These are phyloP conservation scores for Pezicula rhizophila DNA, from an alignment of 2,329 filamentous ascomycete species.

Conservation along the genomic window DNA sequence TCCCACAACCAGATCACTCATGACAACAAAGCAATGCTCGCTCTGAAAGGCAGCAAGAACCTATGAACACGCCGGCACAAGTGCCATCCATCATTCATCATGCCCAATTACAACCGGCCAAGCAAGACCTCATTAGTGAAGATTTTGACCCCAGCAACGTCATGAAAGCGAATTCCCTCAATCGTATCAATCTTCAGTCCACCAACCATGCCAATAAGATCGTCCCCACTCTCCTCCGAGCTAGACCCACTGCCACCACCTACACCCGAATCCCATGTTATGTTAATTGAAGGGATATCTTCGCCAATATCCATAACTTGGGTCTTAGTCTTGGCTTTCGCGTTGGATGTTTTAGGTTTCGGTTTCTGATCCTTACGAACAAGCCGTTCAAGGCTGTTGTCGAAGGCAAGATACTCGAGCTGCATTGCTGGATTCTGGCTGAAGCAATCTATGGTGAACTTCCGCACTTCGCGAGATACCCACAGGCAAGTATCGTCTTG, in stretches of 20 bases:
- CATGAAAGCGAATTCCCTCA: constrained; percentile 36
- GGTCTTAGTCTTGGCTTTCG: constrained; percentile 20
- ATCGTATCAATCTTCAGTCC: constrained; percentile 32
- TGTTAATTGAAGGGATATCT: constrained; percentile 8
- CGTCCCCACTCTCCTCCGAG: constrained; percentile 26
- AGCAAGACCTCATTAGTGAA: constrained; percentile 51
- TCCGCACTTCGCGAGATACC: constrained; percentile 49
- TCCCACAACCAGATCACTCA: no score
- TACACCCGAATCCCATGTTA: neutral
- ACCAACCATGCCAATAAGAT: constrained; percentile 28
- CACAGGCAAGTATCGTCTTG: constrained; percentile 51
- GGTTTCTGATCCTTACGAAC: constrained; percentile 25
- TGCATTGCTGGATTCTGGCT: constrained; percentile 48
- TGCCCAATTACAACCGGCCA: constrained; percentile 32
- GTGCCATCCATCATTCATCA: no score
- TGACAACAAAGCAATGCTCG: no score
- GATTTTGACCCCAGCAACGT: constrained; percentile 44
- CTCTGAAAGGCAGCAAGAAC: no score
- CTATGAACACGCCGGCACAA: no score
- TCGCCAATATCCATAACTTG: constrained; percentile 8
- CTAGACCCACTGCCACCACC: constrained; percentile 1
- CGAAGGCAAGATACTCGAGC: constrained; percentile 53
- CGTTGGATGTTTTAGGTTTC: constrained; percentile 1
- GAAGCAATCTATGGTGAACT: constrained; percentile 54
- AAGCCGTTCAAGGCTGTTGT: constrained; percentile 42